Base-by-base conservation (phyloP, 139 green algal genomes). In the Coccomyxa sp. region DNA sequence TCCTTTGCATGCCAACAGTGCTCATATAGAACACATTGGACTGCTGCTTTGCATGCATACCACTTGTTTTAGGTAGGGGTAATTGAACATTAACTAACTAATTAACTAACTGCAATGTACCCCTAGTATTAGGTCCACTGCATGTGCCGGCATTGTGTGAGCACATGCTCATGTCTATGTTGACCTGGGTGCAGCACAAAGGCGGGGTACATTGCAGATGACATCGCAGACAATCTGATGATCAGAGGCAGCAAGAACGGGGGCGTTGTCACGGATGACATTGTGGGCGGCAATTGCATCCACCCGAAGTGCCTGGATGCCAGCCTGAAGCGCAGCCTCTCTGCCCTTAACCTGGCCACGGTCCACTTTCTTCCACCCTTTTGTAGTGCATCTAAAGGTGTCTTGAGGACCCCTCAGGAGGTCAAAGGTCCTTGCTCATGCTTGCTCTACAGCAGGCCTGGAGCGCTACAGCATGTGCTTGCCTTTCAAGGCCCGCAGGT, bases 271-370 rank as follows among this genome's bases (percentile, higher is more conserved):
- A 71, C 18, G 0, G 89, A 90, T 67, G 67, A 92, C 23, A 60
- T 90, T 15, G 87, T 78, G 10, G 87, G 85, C 67, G 75, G 30
- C 28, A 88, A 93, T 88, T 92, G 90, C 84, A 87, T 95, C 16
- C 81, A 90, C 51, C 90, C 88, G 0, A 68, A 79, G 0, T 96
- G 86, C 87, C 82, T 96, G 13, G 14, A 86, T 10, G 90, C 86
- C 27, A 92, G 86, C 10, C 75, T 96, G 28, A 10, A 79, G 0
- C 63, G 67, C 77, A 92, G 87, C 75, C 85, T 95, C 80, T 58
- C 79, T 0, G 59, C 80, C 15, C 58, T 96, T 59, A 82, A 85
- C 38, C 77, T 96, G 3, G n/a, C 87, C 0, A 92, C 88, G 75
- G 86, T 94, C 68, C 0, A n/a, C 38, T 7, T 51, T 51, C 38